Conservation (phyloP, 805 yeast species). For the fission yeast (Schizosaccharomyces pombe) region DNA sequence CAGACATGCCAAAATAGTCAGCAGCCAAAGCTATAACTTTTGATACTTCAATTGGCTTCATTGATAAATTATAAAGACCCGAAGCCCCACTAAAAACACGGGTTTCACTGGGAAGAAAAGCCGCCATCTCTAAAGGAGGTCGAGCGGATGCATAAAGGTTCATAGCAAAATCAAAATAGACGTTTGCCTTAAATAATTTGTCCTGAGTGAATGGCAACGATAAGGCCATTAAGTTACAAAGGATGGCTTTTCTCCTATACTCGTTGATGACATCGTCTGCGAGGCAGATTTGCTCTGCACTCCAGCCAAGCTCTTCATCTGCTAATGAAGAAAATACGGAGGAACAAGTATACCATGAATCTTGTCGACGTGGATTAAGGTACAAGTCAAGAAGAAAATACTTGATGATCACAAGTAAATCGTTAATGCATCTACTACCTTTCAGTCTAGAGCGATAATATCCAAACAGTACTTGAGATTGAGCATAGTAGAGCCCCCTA, state of each 20-base stretch:
- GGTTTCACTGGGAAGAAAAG: slow-evolving; percentile 25
- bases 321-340: slow-evolving; percentile 55
- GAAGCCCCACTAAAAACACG: slow-evolving; percentile 13
- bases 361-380: slow-evolving; percentile 38
- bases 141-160: slow-evolving; percentile 24
- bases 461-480: slow-evolving; percentile 46
- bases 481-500: slow-evolving; percentile 20
- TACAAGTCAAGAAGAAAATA: slow-evolving; percentile 21
- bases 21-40: neutral
- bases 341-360: slow-evolving; percentile 69
- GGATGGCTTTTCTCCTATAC: slow-evolving; percentile 15
- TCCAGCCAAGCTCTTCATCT: slow-evolving; percentile 83
- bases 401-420: slow-evolving; percentile 47
- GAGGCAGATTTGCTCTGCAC: slow-evolving; percentile 59
- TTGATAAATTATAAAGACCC: slow-evolving; percentile 11
- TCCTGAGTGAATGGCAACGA: neutral
- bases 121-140: slow-evolving; percentile 21
- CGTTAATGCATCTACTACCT: slow-evolving; percentile 57
- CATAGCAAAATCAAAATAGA: slow-evolving; percentile 23
- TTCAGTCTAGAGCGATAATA: slow-evolving; percentile 40
- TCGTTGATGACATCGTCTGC: slow-evolving; percentile 20
- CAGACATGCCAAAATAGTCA: neutral
- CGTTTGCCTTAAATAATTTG: neutral
- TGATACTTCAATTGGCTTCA: neutral
- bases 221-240: slow-evolving; percentile 52